These are phyloP conservation scores for Eutrema japonicum DNA, from an alignment of 345 rosid species.

Conservation along the genomic window DNA sequence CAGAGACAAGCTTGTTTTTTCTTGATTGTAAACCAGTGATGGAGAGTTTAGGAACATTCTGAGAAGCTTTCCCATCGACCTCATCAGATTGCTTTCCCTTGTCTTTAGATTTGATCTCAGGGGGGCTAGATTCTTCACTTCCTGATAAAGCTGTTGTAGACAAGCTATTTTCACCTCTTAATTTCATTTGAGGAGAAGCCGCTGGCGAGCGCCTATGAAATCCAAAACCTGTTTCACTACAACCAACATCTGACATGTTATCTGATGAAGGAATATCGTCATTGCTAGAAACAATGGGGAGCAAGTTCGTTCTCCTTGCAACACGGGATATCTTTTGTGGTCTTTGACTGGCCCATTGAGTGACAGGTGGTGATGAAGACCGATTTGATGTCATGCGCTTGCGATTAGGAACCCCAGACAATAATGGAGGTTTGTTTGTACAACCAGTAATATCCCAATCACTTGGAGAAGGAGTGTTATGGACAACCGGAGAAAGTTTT, in stretches of 20 bases:
- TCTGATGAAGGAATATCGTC: constrained; percentile 78
- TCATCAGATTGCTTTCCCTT: constrained; percentile 81
- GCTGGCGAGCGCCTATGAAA: constrained; percentile 63
- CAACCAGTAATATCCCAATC: constrained; percentile 91
- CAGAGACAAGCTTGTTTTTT: constrained; percentile 64
- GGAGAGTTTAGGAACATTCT: constrained; percentile 69
- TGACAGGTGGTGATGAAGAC: constrained; percentile 90
- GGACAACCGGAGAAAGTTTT: constrained; percentile 74
- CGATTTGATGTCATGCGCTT: constrained; percentile 71
- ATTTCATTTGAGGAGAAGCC: constrained; percentile 79
- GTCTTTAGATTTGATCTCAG: constrained; percentile 78
- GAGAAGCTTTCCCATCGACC: constrained; percentile 64
- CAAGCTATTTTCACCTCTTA: constrained; percentile 67
- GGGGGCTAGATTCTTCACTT: constrained; percentile 85
- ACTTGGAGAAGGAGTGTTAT: constrained; percentile 66
- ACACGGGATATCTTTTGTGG: constrained; percentile 87
- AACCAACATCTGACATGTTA: constrained; percentile 68
- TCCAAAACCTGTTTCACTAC: constrained; percentile 71
- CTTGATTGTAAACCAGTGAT: constrained; percentile 62
- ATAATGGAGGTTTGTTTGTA: constrained; percentile 73
- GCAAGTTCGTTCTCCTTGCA: constrained; percentile 87
- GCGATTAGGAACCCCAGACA: constrained; percentile 73
- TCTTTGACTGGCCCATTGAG: constrained; percentile 89
- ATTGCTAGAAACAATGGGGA: constrained; percentile 75
- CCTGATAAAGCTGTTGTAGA: constrained; percentile 81